A percentile compares a stretch with the other conserved stretches of the same genome.
These are phyloP conservation scores for Globisporangium camurandrum DNA, from an alignment of 352 stramenopile species.

Conservation along the genomic window DNA sequence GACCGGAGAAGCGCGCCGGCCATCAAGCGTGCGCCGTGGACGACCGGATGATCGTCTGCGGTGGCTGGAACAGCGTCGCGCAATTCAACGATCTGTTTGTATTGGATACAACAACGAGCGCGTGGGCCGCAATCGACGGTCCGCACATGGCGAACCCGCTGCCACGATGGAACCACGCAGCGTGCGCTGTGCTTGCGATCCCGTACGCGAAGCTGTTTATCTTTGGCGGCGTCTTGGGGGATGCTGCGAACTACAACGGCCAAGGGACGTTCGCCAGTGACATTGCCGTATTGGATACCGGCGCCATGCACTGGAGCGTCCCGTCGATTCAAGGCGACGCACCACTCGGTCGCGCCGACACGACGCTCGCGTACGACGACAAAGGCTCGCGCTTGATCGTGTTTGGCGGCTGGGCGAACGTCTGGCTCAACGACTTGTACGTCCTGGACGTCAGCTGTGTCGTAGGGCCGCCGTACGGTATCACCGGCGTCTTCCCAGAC, in stretches of 20 bases:
- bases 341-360: constrained; percentile 87
- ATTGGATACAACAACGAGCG: constrained; percentile 81
- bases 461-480: constrained; percentile 94
- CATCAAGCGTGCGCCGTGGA: constrained; percentile 89
- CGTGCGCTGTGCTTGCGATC: constrained; percentile 91
- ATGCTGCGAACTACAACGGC: constrained; percentile 83
- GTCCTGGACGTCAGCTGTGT: constrained; percentile 91
- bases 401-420: constrained; percentile 94
- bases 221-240: constrained; percentile 93
- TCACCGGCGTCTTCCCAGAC: constrained; percentile 83
- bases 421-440: constrained; percentile 91
- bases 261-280: constrained; percentile 85
- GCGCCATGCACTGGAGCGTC: constrained; percentile 83
- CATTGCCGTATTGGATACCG: constrained; percentile 90
- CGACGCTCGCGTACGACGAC: constrained; percentile 91
- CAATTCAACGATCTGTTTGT: constrained; percentile 96
- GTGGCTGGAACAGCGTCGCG: constrained; percentile 91
- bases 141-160: constrained; percentile 60
- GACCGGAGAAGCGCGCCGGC: constrained; percentile 88
- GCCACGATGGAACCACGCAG: constrained; percentile 93
- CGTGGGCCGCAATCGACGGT: constrained; percentile 82
- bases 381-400: constrained; percentile 88
- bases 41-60: constrained; percentile 90
- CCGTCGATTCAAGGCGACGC: constrained; percentile 73
- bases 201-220: constrained; percentile 95